Evolutionary conservation across 129 eudicot species (phyloP).

Genomic region (Silybum marianum): DNA sequence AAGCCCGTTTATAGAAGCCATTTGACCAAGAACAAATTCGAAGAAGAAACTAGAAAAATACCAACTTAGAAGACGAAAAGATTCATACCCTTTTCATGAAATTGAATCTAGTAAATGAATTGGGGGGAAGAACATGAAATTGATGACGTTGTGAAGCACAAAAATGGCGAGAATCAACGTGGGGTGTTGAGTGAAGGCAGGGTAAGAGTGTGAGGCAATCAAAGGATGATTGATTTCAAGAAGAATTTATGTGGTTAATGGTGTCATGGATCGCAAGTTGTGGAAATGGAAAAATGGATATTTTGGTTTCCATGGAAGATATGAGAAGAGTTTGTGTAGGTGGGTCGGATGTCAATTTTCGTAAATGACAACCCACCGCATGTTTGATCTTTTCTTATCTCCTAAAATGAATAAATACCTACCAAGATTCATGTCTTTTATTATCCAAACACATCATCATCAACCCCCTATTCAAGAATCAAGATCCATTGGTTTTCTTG

Average conservation of each 20-base stretch:
- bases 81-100: not conserved
- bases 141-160: not conserved
- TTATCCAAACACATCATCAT: not conserved
- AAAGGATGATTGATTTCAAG: not conserved
- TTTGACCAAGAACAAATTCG: conserved; percentile 12
- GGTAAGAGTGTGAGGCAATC: conserved; percentile 6
- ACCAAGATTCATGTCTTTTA: not conserved
- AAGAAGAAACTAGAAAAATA: not conserved
- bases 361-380: conserved; percentile 31
- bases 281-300: conserved; percentile 6
- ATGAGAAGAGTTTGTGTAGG: not conserved
- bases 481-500: not conserved
- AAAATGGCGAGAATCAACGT: conserved; percentile 12
- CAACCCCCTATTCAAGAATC: not conserved
- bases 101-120: not conserved
- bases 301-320: not conserved
- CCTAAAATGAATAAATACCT: not conserved
- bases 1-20: conserved; percentile 41
- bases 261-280: conserved; percentile 18
- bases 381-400: not conserved
- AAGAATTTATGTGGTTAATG: conserved; percentile 24
- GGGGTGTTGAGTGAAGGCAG: conserved; percentile 7
- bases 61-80: not conserved
- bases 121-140: conserved; percentile 20
- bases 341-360: conserved; percentile 17